A percentile compares a stretch with the other conserved stretches of the same genome.
phyloP scores from a whole-genome alignment of 306 rosid genomes.

The Cicer yamashitae region DNA sequence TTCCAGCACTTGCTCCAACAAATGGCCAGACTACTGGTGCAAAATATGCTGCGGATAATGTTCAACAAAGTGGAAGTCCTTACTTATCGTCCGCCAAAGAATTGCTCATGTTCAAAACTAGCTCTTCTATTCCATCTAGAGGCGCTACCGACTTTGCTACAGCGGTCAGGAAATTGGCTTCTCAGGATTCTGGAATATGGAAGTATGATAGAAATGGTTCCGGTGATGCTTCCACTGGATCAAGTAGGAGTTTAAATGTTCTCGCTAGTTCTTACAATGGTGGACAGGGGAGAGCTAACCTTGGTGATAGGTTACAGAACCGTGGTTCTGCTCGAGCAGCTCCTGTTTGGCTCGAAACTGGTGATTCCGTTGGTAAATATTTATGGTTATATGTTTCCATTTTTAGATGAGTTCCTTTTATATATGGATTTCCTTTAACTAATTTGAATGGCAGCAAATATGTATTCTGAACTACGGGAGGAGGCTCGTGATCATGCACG shows the following conservation, averaged over 20 bases:
- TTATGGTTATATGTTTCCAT: constrained; percentile 55
- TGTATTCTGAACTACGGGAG: constrained; percentile 94
- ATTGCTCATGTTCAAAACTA: constrained; percentile 76
- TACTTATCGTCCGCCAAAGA: constrained; percentile 75
- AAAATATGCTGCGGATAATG: constrained; percentile 69
- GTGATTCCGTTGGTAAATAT: constrained; percentile 94
- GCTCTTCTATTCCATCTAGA: constrained; percentile 70
- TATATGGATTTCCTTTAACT: constrained; percentile 55
- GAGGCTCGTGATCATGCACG: constrained; percentile 99
- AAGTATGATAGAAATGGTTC: constrained; percentile 81
- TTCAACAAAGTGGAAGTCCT: constrained; percentile 69
- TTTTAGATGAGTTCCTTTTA: constrained; percentile 43
- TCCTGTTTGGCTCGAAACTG: constrained; percentile 97
- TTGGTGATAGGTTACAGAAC: constrained; percentile 69
- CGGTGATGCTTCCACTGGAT: constrained; percentile 74
- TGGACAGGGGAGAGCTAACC: constrained; percentile 71
- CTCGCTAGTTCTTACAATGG: constrained; percentile 64
- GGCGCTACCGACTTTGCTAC: constrained; percentile 88
- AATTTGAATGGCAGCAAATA: constrained; percentile 76
- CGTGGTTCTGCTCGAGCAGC: constrained; percentile 78
- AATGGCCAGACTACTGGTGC: constrained; percentile 62
- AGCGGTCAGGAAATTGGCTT: constrained; percentile 90
- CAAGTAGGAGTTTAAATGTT: constrained; percentile 77
- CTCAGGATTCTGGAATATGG: constrained; percentile 94
- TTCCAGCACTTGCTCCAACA: constrained; percentile 75